Conservation (phyloP, 208 protist species). For the Trypanosoma lewisi region DNA sequence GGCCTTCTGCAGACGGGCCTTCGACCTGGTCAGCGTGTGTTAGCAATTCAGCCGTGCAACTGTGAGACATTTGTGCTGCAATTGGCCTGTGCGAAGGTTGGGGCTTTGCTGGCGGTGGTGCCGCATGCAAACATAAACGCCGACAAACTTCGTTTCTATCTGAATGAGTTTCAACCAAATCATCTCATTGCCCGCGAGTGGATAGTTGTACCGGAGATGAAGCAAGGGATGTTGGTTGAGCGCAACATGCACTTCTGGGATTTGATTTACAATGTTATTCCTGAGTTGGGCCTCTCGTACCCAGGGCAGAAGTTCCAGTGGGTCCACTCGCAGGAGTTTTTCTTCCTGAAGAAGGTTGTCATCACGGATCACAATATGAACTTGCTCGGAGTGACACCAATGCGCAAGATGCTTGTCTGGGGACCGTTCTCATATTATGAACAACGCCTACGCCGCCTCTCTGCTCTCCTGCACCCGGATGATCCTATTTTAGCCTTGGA, state of each 20-base stretch:
- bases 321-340: conserved; percentile 92
- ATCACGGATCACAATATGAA: conserved; percentile 94
- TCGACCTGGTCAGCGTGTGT: conserved; percentile 79
- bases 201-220: conserved; percentile 85
- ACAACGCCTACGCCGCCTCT: conserved; percentile 86
- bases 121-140: conserved; percentile 81
- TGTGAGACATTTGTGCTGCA: conserved; percentile 90
- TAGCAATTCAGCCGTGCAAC: conserved; percentile 89
- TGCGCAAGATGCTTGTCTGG: conserved; percentile 90
- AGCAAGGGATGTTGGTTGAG: conserved; percentile 84
- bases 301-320: conserved; percentile 91
- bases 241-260: conserved; percentile 93
- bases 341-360: conserved; percentile 90
- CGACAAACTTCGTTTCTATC: conserved; percentile 89
- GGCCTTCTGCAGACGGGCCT: conserved; percentile 88
- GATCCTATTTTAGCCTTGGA: conserved; percentile 88
- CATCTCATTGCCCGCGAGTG: conserved; percentile 86
- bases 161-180: conserved; percentile 90
- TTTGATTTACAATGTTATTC: conserved; percentile 91
- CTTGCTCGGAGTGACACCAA: conserved; percentile 82
- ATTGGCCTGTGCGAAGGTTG: conserved; percentile 87
- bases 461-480: conserved; percentile 85
- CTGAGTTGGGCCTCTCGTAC: conserved; percentile 90
- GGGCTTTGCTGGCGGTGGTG: conserved; percentile 79
- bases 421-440: conserved; percentile 92